These are phyloP conservation scores for Ustilago tritici DNA, from an alignment of 1,284 basidiomycete genomes.

Conservation along the genomic window DNA sequence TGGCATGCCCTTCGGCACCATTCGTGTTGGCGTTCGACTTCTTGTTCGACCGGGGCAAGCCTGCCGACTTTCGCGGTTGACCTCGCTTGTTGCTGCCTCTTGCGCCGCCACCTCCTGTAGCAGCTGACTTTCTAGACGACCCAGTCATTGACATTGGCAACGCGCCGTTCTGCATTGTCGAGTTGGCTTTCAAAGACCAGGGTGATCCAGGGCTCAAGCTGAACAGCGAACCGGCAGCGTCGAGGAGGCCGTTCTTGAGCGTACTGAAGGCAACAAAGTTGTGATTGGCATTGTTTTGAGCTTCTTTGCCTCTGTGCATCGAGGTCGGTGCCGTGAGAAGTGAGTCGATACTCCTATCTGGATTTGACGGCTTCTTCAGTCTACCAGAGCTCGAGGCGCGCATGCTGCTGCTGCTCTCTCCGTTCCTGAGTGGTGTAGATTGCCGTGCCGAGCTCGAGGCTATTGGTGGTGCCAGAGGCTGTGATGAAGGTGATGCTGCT, in stretches of 20 bases:
- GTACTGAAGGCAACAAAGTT: slow-evolving; percentile 44
- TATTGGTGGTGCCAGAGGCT: background rate
- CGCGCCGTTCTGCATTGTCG: background rate
- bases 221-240: slow-evolving; percentile 37
- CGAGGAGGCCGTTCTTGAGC: slow-evolving; percentile 40
- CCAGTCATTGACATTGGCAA: slow-evolving; percentile 10
- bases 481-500: background rate
- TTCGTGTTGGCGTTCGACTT: slow-evolving; percentile 13
- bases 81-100: slow-evolving; percentile 26
- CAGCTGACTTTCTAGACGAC: slow-evolving; percentile 15
- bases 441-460: slow-evolving; percentile 5
- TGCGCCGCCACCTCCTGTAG: slow-evolving; percentile 11
- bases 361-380: slow-evolving; percentile 41
- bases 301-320: slow-evolving; percentile 12
- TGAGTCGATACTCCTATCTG: slow-evolving; percentile 39
- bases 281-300: slow-evolving; percentile 1
- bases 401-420: slow-evolving; percentile 1
- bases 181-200: slow-evolving; percentile 16
- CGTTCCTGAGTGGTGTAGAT: slow-evolving; percentile 2
- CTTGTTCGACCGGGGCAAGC: slow-evolving; percentile 13
- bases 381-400: slow-evolving; percentile 32
- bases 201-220: slow-evolving; percentile 27
- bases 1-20: slow-evolving; percentile 11
- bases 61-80: slow-evolving; percentile 30
- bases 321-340: slow-evolving; percentile 23